phyloP scores from a whole-genome alignment of 2,329 filamentous ascomycete species.

The Akanthomyces lecanii region DNA sequence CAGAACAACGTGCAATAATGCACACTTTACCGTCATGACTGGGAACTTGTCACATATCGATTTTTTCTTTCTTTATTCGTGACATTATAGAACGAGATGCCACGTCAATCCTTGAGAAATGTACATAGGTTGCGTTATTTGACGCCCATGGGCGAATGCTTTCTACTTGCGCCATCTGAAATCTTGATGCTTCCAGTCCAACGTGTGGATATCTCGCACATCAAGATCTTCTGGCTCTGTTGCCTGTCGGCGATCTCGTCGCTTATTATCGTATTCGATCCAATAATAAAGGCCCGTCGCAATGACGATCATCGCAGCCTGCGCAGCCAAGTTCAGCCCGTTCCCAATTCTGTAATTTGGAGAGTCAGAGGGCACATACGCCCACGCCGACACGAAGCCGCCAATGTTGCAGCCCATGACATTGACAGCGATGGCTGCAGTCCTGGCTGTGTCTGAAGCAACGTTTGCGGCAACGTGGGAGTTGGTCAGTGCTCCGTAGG shows the following conservation, averaged over 20 bases:
- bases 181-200: slow-evolving; percentile 65
- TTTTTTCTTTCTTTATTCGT: not conserved
- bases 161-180: slow-evolving; percentile 51
- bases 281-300: slow-evolving; percentile 49
- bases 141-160: not conserved
- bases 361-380: slow-evolving; percentile 52
- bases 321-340: slow-evolving; percentile 62
- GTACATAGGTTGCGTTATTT: not conserved
- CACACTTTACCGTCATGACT: not conserved
- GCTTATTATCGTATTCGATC: slow-evolving; percentile 61
- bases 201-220: slow-evolving; percentile 48
- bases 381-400: slow-evolving; percentile 13
- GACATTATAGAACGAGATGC: not conserved
- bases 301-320: slow-evolving; percentile 51
- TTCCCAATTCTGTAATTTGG: slow-evolving; percentile 68
- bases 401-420: slow-evolving; percentile 39
- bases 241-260: slow-evolving; percentile 51
- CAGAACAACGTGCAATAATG: slow-evolving; percentile 12
- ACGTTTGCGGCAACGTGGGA: slow-evolving; percentile 65
- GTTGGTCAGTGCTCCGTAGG: slow-evolving; percentile 60
- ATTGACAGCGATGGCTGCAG: slow-evolving; percentile 56
- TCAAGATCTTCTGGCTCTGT: slow-evolving; percentile 39
- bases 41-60: too few relatives aligned
- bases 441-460: slow-evolving; percentile 62
- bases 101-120: not conserved